A percentile compares a stretch with the other conserved stretches of the same genome.
Conservation (phyloP, 2,329 filamentous ascomycete genomes). For the Aplosporella prunicola region DNA sequence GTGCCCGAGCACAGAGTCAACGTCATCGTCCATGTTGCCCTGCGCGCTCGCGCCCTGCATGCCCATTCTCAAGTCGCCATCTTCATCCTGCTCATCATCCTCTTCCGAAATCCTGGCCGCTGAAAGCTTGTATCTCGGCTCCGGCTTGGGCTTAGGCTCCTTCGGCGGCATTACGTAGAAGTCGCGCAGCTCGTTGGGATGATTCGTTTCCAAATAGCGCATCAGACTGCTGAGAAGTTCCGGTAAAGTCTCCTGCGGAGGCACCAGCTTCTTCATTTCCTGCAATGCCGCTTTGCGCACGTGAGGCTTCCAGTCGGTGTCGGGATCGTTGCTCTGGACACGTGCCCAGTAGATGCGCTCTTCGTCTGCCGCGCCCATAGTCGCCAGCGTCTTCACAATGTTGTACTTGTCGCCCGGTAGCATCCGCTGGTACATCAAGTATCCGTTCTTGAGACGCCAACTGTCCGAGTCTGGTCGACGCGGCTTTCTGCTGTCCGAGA, state of each 20-base stretch:
- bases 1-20: too few relatives aligned
- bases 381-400: constrained; percentile 27
- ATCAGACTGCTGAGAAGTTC: constrained; percentile 17
- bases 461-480: constrained; percentile 12
- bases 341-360: constrained; percentile 30
- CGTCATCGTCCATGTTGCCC: too few relatives aligned
- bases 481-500: constrained; percentile 4
- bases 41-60: too few relatives aligned
- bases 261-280: constrained; percentile 13
- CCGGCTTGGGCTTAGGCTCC: too few relatives aligned
- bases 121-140: too few relatives aligned
- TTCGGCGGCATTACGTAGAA: too few relatives aligned
- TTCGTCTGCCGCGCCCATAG: constrained; percentile 16
- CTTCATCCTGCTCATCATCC: too few relatives aligned
- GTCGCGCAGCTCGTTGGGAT: constrained; percentile 15
- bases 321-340: constrained; percentile 18
- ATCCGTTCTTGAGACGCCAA: constrained; percentile 15
- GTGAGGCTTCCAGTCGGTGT: constrained; percentile 18
- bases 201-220: constrained; percentile 13
- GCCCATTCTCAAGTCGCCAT: too few relatives aligned
- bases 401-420: constrained; percentile 33
- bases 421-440: constrained; percentile 23
- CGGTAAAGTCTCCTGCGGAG: constrained; percentile 11
- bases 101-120: too few relatives aligned
- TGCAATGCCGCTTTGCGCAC: constrained; percentile 19